Percentiles rank a stretch among this genome's conserved stretches.
These are phyloP conservation scores for Phytopythium aichiense DNA, from an alignment of 352 stramenopile genomes.

Conservation along the genomic window DNA sequence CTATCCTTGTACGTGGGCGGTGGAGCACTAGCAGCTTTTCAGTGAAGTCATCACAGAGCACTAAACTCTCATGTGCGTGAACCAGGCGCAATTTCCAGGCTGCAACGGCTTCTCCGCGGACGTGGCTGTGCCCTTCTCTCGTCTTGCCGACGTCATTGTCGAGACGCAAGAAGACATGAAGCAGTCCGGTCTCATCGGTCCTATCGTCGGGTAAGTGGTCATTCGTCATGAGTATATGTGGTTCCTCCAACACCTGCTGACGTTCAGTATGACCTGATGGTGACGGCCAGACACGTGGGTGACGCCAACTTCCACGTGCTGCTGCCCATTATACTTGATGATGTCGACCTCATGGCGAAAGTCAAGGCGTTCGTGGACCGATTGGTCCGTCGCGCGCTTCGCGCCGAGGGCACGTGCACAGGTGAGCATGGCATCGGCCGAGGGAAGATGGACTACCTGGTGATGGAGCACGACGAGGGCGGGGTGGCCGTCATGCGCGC, in stretches of 20 bases:
- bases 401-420: slow-evolving; percentile 96
- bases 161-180: slow-evolving; percentile 89
- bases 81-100: slow-evolving; percentile 56
- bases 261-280: neutral
- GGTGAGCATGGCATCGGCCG: slow-evolving; percentile 96
- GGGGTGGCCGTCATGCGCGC: slow-evolving; percentile 91
- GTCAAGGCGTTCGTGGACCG: slow-evolving; percentile 88
- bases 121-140: slow-evolving; percentile 94
- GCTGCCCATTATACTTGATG: slow-evolving; percentile 85
- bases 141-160: slow-evolving; percentile 89
- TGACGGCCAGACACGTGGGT: slow-evolving; percentile 59
- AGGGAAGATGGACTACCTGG: slow-evolving; percentile 93
- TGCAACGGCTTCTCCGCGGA: slow-evolving; percentile 89
- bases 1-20: slow-evolving; percentile 42
- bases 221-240: neutral
- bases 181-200: slow-evolving; percentile 77
- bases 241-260: neutral
- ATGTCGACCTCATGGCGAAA: slow-evolving; percentile 81
- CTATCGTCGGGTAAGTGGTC: slow-evolving; percentile 75
- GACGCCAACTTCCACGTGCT: slow-evolving; percentile 99
- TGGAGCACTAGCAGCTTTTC: neutral
- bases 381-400: slow-evolving; percentile 76
- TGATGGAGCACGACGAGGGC: slow-evolving; percentile 83
- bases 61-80: neutral
- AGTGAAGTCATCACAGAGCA: neutral